Evolutionary conservation across 495 filamentous ascomycete species (phyloP), one percentile per base, ranked within the genome.

Genomic region (Daldinia childiae): DNA sequence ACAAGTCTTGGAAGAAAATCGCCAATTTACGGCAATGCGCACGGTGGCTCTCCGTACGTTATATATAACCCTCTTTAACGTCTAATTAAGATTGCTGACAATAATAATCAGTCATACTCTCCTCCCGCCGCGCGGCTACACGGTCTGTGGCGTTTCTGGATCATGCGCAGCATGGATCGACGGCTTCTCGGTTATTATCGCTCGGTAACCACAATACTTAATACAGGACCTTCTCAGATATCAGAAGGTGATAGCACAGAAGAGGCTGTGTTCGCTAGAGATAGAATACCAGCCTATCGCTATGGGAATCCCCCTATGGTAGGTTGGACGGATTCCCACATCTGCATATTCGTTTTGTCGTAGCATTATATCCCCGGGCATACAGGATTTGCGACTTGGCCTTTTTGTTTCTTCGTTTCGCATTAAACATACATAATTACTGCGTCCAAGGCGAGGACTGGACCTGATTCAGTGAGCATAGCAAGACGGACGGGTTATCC

Each of bases 81-180:
- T 36, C 29, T 15, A 29, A 29, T 14, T 14, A 64, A 60, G 14
- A 45, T 9, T 72, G 58, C 63, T 77, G 70, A 78, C 56, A 59
- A 45, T 27, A 52, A 52, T 68, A 52, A 29, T 30, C 74, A 98
- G 95, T 52, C 91, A 93, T 77, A 95, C 91, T 7, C 84, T 99
- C 41, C 92, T 98, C 54, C 93, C 95, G 29, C 95, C 95, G 26
- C 87, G 92, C 68, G 95, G 95, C 48, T 97, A 93, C 79, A 92
- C 87, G 75, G 90, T 99, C 77, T 93, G 90, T 70, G 95, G 95
- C 43, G 82, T 98, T 67, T 91, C 92, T 12, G 95, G 95, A 43
- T 92, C 92, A 65, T 93, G 88, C 72, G 93, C 84, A 14, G 75
- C 87, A 64, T 98, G 93, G 92, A 76, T 99, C 30, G 94, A 98